These are phyloP conservation scores for Isabelozyma pseudorhagii DNA, from an alignment of 805 yeast genomes.

Conservation along the genomic window DNA sequence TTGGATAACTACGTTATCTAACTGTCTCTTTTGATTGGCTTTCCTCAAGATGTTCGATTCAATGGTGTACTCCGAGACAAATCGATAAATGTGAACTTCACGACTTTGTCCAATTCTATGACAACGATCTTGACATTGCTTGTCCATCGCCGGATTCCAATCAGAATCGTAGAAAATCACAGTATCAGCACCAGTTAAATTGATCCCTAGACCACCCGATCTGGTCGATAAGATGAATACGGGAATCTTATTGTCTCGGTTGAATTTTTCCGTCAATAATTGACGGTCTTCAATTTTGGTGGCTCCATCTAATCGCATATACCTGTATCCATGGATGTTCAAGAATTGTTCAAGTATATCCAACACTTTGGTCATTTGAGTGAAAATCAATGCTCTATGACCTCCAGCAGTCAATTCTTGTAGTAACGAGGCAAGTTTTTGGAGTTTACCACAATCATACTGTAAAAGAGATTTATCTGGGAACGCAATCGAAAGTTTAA, in stretches of 20 bases:
- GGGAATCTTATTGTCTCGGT: slow-evolving; percentile 78
- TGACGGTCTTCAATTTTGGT: slow-evolving; percentile 97
- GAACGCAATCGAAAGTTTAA: slow-evolving; percentile 85
- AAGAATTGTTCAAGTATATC: slow-evolving; percentile 91
- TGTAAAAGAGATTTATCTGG: slow-evolving; percentile 92
- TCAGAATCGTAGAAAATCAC: slow-evolving; percentile 97
- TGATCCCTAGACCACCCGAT: slow-evolving; percentile 98
- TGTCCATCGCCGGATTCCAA: slow-evolving; percentile 99
- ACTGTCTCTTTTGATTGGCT: slow-evolving; percentile 90
- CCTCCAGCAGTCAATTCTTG: slow-evolving; percentile 81
- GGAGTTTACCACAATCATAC: slow-evolving; percentile 96
- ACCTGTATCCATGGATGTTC: slow-evolving; percentile 90
- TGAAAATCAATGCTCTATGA: slow-evolving; percentile 91
- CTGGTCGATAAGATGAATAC: slow-evolving; percentile 92
- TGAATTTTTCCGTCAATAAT: slow-evolving; percentile 86
- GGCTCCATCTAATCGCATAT: slow-evolving; percentile 95
- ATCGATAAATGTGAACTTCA: slow-evolving; percentile 95
- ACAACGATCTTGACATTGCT: slow-evolving; percentile 98
- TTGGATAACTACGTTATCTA: slow-evolving; percentile 93
- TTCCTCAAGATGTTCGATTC: slow-evolving; percentile 92
- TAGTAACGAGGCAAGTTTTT: slow-evolving; percentile 71
- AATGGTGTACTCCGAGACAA: slow-evolving; percentile 93
- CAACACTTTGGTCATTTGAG: slow-evolving; percentile 96
- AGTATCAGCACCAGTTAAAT: slow-evolving; percentile 97
- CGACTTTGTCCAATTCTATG: slow-evolving; percentile 98